Conservation (phyloP, 148 eudicot species). For the Dysphania ambrosioides region DNA sequence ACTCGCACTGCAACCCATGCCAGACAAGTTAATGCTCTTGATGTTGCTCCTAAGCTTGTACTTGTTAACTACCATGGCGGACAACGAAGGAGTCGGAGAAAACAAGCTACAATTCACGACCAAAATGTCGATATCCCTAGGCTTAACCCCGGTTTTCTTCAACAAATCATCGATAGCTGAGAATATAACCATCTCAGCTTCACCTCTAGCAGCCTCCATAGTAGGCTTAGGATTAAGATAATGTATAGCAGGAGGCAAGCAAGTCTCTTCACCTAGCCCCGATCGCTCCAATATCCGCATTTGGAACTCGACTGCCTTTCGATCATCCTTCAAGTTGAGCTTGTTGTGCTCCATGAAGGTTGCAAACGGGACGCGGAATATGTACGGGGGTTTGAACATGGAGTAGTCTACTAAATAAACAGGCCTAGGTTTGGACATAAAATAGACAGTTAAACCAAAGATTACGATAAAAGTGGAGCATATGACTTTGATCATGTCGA, state of each 20-base stretch:
- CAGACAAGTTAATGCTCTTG: slow-evolving; percentile 57
- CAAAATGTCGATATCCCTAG: slow-evolving; percentile 31
- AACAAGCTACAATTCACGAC: slow-evolving; percentile 52
- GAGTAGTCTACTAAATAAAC: slow-evolving; percentile 35
- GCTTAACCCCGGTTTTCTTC: slow-evolving; percentile 35
- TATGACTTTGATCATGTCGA: slow-evolving; percentile 42
- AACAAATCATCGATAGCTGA: slow-evolving; percentile 48
- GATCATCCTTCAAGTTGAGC: slow-evolving; percentile 23
- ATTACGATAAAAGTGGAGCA: slow-evolving; percentile 33
- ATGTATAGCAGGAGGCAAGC: slow-evolving; percentile 51
- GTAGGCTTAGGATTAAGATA: slow-evolving; percentile 71
- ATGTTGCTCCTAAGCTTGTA: slow-evolving; percentile 53
- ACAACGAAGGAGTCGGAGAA: slow-evolving; percentile 65
- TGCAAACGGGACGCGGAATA: slow-evolving; percentile 29
- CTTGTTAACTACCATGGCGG: slow-evolving; percentile 72
- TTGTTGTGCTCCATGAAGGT: slow-evolving; percentile 38
- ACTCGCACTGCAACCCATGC: slow-evolving; percentile 80
- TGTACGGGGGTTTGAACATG: slow-evolving; percentile 26
- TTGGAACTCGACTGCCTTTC: slow-evolving; percentile 37
- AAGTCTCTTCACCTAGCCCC: slow-evolving; percentile 32
- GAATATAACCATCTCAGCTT: slow-evolving; percentile 62
- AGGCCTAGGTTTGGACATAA: slow-evolving; percentile 34
- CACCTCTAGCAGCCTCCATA: slow-evolving; percentile 61
- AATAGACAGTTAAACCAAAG: slow-evolving; percentile 23
- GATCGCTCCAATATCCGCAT: slow-evolving; percentile 38